Percentiles rank a stretch among this genome's conserved stretches.
These are phyloP conservation scores for Aspergillus saccharolyticus DNA, from an alignment of 495 filamentous ascomycete species.

Conservation along the genomic window DNA sequence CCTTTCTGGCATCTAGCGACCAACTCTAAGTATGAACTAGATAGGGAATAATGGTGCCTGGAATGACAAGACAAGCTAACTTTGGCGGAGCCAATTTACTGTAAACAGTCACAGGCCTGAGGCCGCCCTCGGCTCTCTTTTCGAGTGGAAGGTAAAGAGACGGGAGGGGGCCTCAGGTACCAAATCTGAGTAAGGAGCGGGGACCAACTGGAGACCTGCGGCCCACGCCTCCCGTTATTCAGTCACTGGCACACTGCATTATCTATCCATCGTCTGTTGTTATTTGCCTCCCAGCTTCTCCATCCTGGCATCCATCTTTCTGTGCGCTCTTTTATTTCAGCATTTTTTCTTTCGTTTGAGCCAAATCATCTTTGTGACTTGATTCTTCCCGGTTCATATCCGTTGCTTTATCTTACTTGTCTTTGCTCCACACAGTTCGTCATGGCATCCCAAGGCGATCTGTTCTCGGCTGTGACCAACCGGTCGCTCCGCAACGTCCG, in stretches of 20 bases:
- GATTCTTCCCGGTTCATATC: not conserved
- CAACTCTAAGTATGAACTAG: not conserved
- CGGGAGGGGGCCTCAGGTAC: constrained; percentile 19
- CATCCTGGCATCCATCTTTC: not conserved
- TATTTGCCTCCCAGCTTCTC: not conserved
- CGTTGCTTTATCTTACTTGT: not conserved
- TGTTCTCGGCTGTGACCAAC: constrained; percentile 56
- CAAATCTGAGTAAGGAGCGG: constrained; percentile 5
- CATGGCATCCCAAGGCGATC: constrained; percentile 39
- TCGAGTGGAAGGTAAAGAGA: not conserved
- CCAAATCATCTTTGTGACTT: not conserved
- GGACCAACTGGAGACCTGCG: not conserved
- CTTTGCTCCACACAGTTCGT: constrained; percentile 9
- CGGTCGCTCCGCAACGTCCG: constrained; percentile 82
- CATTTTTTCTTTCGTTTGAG: not conserved
- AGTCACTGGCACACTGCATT: not conserved
- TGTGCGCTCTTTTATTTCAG: not conserved
- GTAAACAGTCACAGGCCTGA: not conserved
- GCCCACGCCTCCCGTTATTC: constrained; percentile 1
- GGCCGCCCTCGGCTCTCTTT: not conserved
- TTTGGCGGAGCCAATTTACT: constrained; percentile 1
- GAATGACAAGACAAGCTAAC: constrained; percentile 4
- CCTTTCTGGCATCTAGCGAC: not conserved
- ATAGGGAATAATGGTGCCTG: not conserved
- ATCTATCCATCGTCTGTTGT: not conserved